Base-by-base conservation (phyloP, 768 basidiomycete genomes). In the Phlegmacium glaucopus region DNA sequence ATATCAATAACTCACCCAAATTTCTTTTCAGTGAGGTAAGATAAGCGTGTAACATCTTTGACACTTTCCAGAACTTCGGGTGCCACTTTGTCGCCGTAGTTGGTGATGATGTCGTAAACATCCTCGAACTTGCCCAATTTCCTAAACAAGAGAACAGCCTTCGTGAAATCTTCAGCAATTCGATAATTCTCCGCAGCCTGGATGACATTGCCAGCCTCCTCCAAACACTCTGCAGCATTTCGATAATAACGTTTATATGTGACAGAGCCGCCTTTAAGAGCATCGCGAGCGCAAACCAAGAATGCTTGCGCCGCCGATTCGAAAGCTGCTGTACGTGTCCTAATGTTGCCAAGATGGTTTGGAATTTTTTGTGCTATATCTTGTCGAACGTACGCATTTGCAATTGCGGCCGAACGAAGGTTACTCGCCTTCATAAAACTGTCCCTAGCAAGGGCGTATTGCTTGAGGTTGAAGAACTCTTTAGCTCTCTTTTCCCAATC, bases 351-450 rank as follows among this genome's bases (percentile, higher is more conserved):
- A 4, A 64, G 64, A 16, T 66, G n/a, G n/a, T n/a, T n/a, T n/a
- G n/a, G n/a, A n/a, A n/a, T n/a, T n/a, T n/a, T 54, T 44, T 66
- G 62, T 4, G 70, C 63, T 4, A 84, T 84, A 9, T 67, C 55
- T 49, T 80, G 73, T 36, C 79, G 74, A 8, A 83, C 67, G 44
- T 80, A 82, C 0, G 84, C 79, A 11, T 75, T 48, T 1, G 81
- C 72, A 11, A 82, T 68, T 2, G 62, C 68, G 11, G 63, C 72
- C 58, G 79, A 70, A 10, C 69, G 70, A 0, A 53, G 62, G 34
- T 68, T 63, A 3, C 45, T 58, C 0, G 83, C 84, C 37, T 45
- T 50, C 36, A 45, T 37, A 18, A 51, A 58, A 42, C 45, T 49
- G 9, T 56, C 46, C 66, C 71, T 73, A 0, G 83, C 80, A 49